These are phyloP conservation scores for Capsella rubella DNA, from an alignment of 441 rosid species.

Conservation along the genomic window DNA sequence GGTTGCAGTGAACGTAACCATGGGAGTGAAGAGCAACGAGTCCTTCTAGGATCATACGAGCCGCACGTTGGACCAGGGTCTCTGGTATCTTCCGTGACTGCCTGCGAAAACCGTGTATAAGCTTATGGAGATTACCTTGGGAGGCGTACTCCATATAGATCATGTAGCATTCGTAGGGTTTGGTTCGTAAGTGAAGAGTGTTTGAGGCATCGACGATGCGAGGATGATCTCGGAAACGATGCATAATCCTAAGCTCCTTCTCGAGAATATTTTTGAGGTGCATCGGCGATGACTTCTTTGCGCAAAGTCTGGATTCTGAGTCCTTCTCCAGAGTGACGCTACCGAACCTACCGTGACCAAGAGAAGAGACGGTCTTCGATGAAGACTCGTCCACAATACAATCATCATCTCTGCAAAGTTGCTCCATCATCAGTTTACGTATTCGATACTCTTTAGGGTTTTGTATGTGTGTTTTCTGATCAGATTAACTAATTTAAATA, in stretches of 20 bases:
- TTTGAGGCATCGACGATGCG: not conserved
- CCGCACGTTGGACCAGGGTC: not conserved
- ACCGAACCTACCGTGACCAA: not conserved
- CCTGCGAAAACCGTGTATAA: not conserved
- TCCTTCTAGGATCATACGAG: conserved; percentile 28
- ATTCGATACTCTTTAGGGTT: not conserved
- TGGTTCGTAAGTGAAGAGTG: too few species aligned
- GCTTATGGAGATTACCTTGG: not conserved
- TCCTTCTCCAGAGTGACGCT: not conserved
- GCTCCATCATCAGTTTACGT: not conserved
- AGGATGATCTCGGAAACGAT: not conserved
- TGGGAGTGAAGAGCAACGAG: conserved; percentile 24
- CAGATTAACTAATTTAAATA: not conserved
- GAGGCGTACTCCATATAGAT: not conserved
- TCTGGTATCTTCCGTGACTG: not conserved
- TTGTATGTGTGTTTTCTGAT: not conserved
- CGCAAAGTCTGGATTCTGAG: not conserved
- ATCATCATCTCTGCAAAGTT: not conserved
- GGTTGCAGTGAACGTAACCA: conserved; percentile 30
- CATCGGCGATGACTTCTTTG: not conserved
- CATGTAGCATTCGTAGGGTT: too few species aligned
- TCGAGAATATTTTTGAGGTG: not conserved
- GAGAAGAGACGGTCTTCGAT: not conserved
- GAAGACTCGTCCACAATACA: not conserved
- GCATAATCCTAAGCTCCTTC: not conserved